Percentiles rank a stretch among this genome's conserved stretches.
phyloP scores from a whole-genome alignment of 306 rosid genomes.

The Oemleria cerasiformis region DNA sequence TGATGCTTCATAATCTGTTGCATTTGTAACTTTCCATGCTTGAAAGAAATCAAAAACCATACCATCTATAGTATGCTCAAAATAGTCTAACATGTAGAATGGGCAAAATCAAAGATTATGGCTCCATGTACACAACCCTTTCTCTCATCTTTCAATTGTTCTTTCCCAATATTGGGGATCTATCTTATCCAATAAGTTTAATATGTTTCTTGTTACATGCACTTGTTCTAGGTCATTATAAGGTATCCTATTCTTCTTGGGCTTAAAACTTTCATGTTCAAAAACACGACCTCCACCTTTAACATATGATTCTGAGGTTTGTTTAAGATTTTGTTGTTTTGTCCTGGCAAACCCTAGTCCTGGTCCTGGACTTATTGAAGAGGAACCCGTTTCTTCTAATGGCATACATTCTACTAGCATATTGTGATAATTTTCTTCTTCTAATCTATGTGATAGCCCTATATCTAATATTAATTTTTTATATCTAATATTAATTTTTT shows the following conservation, averaged over 20 bases:
- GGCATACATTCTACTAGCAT: no score
- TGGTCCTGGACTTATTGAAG: no score
- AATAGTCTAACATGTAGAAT: not conserved
- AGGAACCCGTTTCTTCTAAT: no score
- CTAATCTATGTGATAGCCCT: no score
- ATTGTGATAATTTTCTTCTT: no score
- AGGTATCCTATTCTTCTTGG: not conserved
- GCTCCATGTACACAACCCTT: not conserved
- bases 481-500: no score
- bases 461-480: no score
- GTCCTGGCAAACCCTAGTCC: no score
- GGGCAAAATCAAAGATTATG: not conserved
- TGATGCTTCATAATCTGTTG: not conserved
- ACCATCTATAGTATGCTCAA: not conserved
- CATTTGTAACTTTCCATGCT: not conserved
- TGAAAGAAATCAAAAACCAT: not conserved
- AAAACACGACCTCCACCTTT: not conserved
- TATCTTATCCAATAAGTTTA: no score
- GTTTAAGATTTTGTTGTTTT: not conserved
- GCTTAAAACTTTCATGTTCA: not conserved
- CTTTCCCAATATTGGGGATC: no score
- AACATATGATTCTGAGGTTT: not conserved
- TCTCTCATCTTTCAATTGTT: not conserved
- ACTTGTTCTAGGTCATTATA: no score
- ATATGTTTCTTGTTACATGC: no score